Evolutionary conservation across 768 basidiomycete species (phyloP).

Genomic region (Chalciporus sphaerocephalus): DNA sequence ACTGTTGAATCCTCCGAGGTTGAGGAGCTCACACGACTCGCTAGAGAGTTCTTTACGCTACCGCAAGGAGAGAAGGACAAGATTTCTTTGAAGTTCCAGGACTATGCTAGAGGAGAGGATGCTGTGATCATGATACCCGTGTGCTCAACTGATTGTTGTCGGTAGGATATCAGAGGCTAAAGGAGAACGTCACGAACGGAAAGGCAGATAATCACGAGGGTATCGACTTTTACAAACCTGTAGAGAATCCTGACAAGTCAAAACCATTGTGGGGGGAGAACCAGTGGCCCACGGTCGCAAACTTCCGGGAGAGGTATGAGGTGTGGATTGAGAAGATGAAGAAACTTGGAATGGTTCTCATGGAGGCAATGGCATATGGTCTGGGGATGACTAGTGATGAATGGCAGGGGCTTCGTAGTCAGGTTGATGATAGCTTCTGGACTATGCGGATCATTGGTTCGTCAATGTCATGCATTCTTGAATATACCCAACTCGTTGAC

Average conservation of each 20-base stretch:
- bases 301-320: conserved; percentile 63
- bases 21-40: conserved; percentile 60
- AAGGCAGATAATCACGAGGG: conserved; percentile 84
- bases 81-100: conserved; percentile 63
- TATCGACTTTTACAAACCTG: conserved; percentile 76
- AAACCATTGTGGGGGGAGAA: conserved; percentile 80
- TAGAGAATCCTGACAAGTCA: conserved; percentile 62
- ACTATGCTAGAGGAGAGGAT: conserved; percentile 67
- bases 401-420: conserved; percentile 59
- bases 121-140: not conserved
- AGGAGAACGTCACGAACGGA: conserved; percentile 84
- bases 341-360: conserved; percentile 68
- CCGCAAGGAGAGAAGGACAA: conserved; percentile 77
- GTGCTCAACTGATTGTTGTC: not conserved
- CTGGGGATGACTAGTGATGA: conserved; percentile 69
- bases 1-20: conserved; percentile 56
- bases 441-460: conserved; percentile 78
- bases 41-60: conserved; percentile 65
- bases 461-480: not conserved
- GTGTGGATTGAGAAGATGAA: conserved; percentile 86
- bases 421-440: conserved; percentile 88
- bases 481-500: not conserved
- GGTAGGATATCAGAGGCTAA: conserved; percentile 73
- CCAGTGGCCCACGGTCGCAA: conserved; percentile 67
- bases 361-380: conserved; percentile 89